These are phyloP conservation scores for Camellia granthamiana DNA, from an alignment of 148 eudicot genomes.

Conservation along the genomic window DNA sequence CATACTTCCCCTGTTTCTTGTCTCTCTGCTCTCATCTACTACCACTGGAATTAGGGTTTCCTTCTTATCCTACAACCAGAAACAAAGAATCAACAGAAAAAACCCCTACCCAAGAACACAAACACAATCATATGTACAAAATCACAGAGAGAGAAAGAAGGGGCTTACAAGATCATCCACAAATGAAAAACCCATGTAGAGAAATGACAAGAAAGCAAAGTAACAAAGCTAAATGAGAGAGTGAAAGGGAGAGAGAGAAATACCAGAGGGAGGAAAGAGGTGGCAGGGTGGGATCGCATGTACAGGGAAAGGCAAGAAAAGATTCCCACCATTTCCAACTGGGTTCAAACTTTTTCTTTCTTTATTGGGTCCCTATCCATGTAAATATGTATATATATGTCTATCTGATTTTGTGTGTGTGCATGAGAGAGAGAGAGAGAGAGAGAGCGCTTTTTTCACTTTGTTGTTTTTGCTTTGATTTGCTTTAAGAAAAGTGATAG, in stretches of 20 bases:
- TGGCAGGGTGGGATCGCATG: conserved; percentile 10
- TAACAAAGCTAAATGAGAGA: not conserved
- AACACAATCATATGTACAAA: not conserved
- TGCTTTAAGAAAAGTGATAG: not conserved
- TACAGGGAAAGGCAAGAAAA: conserved; percentile 8
- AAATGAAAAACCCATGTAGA: conserved; percentile 11
- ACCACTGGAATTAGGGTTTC: conserved; percentile 6
- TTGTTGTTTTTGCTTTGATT: not conserved
- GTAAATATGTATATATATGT: not conserved
- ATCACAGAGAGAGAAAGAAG: not conserved
- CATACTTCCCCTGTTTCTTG: not conserved
- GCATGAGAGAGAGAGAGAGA: not conserved
- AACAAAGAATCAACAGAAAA: not conserved
- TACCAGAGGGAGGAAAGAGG: not conserved
- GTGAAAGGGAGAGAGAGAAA: no score
- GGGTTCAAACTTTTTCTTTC: conserved; percentile 8
- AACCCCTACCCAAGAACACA: not conserved
- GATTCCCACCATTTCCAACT: conserved; percentile 15
- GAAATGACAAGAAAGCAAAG: not conserved
- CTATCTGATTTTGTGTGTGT: no score
- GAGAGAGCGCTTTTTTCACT: not conserved
- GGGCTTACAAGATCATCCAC: conserved; percentile 10
- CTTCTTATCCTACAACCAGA: conserved; percentile 4
- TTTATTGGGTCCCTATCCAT: conserved; percentile 21
- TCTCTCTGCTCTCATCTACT: conserved; percentile 11